Percentiles rank a stretch among this genome's conserved stretches.
phyloP scores from a whole-genome alignment of 139 green algal genomes.

The Yamagishiella unicocca region DNA sequence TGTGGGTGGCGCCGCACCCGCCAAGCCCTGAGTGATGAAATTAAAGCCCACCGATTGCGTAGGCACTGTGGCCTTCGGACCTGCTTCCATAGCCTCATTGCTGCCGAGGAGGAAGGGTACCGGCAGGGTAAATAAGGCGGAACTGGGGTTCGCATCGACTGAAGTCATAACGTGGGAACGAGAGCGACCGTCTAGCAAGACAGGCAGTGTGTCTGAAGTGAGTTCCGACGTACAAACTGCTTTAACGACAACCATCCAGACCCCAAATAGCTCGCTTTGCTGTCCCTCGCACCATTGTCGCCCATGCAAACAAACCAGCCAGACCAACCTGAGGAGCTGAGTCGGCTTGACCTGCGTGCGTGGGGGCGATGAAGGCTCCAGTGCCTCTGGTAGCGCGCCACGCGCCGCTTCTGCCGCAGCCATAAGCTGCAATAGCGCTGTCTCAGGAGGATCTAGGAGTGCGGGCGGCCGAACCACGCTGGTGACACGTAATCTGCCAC shows the following conservation, averaged over 20 bases:
- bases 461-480: conserved; percentile 15
- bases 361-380: conserved; percentile 24
- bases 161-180: too few species aligned
- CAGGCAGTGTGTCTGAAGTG: too few species aligned
- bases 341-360: conserved; percentile 28
- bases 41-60: background rate
- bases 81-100: background rate
- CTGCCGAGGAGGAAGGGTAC: background rate
- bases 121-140: too few species aligned
- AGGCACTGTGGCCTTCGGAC: background rate
- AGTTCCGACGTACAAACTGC: too few species aligned
- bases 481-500: conserved; percentile 32
- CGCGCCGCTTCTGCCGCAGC: background rate
- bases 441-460: background rate
- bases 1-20: background rate
- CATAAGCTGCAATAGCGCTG: conserved; percentile 17
- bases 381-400: background rate
- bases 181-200: too few species aligned
- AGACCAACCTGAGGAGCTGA: background rate
- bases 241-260: too few species aligned
- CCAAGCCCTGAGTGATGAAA: background rate
- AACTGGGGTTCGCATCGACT: too few species aligned
- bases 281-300: too few species aligned
- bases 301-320: background rate
- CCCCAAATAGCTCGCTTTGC: too few species aligned